Evolutionary conservation across 1,284 basidiomycete species (phyloP).

Genomic region (Ceratobasidium theobromae): DNA sequence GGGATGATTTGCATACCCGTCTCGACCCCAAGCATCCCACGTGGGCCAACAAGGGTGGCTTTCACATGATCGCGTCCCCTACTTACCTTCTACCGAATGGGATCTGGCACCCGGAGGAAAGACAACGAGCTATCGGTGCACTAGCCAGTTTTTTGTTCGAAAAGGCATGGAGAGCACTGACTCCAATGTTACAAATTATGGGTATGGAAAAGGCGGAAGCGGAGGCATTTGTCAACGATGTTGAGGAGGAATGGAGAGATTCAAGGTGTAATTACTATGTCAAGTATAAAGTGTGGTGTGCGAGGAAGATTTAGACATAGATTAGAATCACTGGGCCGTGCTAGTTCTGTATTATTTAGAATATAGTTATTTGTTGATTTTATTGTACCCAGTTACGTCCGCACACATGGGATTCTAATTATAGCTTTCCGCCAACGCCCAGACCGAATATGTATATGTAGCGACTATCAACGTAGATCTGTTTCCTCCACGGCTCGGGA

Average conservation of each 20-base stretch:
- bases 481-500: too few relatives aligned
- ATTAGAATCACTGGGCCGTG: too few relatives aligned
- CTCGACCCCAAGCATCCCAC: conserved; percentile 1
- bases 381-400: too few relatives aligned
- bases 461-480: too few relatives aligned
- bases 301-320: neutral
- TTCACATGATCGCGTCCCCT: neutral
- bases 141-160: neutral
- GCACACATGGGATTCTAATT: too few relatives aligned
- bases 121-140: neutral
- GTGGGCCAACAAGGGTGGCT: conserved; percentile 9
- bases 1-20: neutral
- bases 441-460: too few relatives aligned
- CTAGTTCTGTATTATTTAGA: too few relatives aligned
- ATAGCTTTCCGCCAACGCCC: too few relatives aligned
- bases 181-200: neutral
- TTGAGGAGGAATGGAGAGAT: neutral
- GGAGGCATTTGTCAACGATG: neutral
- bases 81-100: neutral
- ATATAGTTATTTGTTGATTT: too few relatives aligned
- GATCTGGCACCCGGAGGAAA: neutral
- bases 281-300: neutral
- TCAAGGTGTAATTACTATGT: neutral
- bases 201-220: neutral
- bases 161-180: neutral